Evolutionary conservation across 306 rosid species (phyloP), one percentile per base, ranked within the genome.

Genomic region (Acacia melanoxylon): DNA sequence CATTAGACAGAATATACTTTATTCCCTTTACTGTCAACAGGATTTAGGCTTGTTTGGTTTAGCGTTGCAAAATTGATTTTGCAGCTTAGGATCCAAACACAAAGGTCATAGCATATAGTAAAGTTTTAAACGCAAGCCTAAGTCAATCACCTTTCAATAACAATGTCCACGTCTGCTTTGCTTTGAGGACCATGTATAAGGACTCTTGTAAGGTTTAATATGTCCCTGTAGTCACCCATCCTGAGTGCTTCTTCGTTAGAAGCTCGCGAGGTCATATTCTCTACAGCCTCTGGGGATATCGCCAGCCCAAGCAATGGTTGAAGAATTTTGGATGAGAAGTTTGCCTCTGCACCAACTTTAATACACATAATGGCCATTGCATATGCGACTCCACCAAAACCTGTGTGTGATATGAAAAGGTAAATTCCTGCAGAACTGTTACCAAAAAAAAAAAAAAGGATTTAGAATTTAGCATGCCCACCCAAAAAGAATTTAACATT

Each of bases 161-260:
- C 84, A 82, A 86, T 82, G 85, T 94, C 98, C 81, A 86, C 94
- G 80, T 92, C 92, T 70, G 91, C 89, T 91, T 94, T 94, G 91
- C 98, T 94, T 86, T 94, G 93, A 52, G 98, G 98, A 76, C 98
- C 97, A 58, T 85, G 72, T 80, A 83, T 33, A 17, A 94, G 97
- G 83, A 91, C 98, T 88, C 98, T 89, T 73, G 98, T 91, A 81
- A 94, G 98, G 89, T 90, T 94, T 87, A 94, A 87, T 80, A 94
- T 94, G 90, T 92, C 97, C 27, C 98, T 97, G 82, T 92, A 94
- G 78, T 94, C 98, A 74, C 94, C 97, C 89, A 91, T 89, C 89
- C 83, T 91, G 77, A 83, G 88, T 77, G 93, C 91, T 85, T 88
- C 91, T 83, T 92, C 95, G 71, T 82, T 84, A 71, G 94, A 89